Evolutionary conservation across 2,329 filamentous ascomycete genomes (phyloP).

Genomic region (Aureobasidium sp.): DNA sequence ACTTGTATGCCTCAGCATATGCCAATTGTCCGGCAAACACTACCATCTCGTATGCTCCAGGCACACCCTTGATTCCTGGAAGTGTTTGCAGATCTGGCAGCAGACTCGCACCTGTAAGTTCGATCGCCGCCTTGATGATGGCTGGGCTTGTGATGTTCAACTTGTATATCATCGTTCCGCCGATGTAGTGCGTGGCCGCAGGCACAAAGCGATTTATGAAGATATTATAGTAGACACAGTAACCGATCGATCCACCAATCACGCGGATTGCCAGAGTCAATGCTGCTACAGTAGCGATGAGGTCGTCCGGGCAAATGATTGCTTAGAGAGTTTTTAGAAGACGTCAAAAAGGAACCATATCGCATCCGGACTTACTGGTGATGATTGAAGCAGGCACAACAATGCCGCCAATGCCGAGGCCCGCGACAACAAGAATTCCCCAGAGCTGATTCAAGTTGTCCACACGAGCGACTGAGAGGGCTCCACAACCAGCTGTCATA

Average conservation of each 20-base stretch:
- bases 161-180: conserved; percentile 39
- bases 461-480: conserved; percentile 21
- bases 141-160: conserved; percentile 41
- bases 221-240: conserved; percentile 43
- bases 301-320: conserved; percentile 61
- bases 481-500: conserved; percentile 52
- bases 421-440: conserved; percentile 51
- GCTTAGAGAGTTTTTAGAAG: conserved; percentile 19
- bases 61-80: conserved; percentile 45
- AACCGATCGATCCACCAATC: conserved; percentile 54
- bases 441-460: conserved; percentile 39
- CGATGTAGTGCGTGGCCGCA: conserved; percentile 40
- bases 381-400: conserved; percentile 61
- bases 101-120: conserved; percentile 45
- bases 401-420: conserved; percentile 58
- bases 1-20: conserved; percentile 51
- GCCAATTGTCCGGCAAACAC: conserved; percentile 48
- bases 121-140: conserved; percentile 43
- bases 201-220: conserved; percentile 40
- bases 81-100: conserved; percentile 40
- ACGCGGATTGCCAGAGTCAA: conserved; percentile 62
- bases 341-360: background rate
- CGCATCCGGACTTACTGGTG: conserved; percentile 21
- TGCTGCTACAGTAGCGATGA: conserved; percentile 61
- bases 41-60: conserved; percentile 43